phyloP scores from a whole-genome alignment of 2,329 filamentous ascomycete genomes.

The Bipolaris zeicola region DNA sequence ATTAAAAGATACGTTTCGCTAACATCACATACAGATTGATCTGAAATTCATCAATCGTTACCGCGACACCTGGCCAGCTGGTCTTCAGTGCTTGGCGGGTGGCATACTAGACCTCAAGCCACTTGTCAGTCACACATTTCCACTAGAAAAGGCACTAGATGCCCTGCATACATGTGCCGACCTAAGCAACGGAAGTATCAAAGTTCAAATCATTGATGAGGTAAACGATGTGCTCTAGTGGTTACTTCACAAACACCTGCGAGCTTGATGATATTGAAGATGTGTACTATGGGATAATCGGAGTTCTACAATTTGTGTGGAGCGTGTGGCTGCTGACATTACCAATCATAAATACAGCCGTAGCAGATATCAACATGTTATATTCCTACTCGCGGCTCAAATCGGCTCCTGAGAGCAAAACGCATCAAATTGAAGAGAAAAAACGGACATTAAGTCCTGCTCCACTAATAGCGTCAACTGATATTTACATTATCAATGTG shows the following conservation, averaged over 20 bases:
- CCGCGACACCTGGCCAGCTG: slow-evolving; percentile 70
- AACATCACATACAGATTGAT: slow-evolving; percentile 58
- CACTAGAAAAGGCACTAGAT: slow-evolving; percentile 65
- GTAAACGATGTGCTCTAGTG: slow-evolving; percentile 32
- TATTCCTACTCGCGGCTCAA: no score
- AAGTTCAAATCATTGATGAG: slow-evolving; percentile 64
- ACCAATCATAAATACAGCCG: no score
- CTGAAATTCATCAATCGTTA: slow-evolving; percentile 75
- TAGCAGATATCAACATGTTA: no score
- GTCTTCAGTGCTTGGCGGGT: slow-evolving; percentile 64
- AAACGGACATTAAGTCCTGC: no score
- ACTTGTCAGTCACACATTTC: slow-evolving; percentile 67
- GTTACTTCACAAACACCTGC: background rate
- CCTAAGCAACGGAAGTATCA: slow-evolving; percentile 61
- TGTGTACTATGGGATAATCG: background rate
- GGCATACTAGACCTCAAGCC: slow-evolving; percentile 66
- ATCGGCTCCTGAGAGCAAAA: no score
- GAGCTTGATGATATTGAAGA: background rate
- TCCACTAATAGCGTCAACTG: no score
- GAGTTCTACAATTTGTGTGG: no score
- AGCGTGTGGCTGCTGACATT: no score
- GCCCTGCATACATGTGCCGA: slow-evolving; percentile 62
- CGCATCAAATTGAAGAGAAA: no score
- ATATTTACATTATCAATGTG: no score
- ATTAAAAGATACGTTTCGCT: background rate